Evolutionary conservation across 345 rosid species (phyloP).

Genomic region (Camelina laxa): DNA sequence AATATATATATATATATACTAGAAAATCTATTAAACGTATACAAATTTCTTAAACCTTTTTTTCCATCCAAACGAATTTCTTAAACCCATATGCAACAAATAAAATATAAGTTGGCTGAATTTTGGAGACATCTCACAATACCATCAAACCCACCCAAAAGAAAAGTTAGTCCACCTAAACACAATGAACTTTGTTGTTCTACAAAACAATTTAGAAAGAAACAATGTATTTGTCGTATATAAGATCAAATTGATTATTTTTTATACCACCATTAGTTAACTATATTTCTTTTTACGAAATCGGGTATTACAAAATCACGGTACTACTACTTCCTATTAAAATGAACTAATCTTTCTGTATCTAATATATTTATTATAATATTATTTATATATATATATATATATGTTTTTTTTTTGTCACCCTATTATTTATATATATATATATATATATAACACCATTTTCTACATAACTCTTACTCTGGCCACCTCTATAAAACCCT

Average conservation of each 20-base stretch:
- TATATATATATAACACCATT: constrained; percentile 17
- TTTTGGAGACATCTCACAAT: not conserved
- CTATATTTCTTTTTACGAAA: not conserved
- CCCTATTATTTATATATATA: too few relatives aligned
- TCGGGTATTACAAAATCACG: constrained; percentile 10
- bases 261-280: constrained; percentile 17
- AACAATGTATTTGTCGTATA: constrained; percentile 8
- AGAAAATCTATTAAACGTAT: not conserved
- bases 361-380: constrained; percentile 17
- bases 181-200: constrained; percentile 23
- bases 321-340: constrained; percentile 9
- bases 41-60: not conserved
- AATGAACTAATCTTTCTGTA: constrained; percentile 12
- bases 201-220: not conserved
- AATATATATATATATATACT: too few relatives aligned
- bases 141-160: constrained; percentile 6
- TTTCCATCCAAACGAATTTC: too few relatives aligned
- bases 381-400: constrained; percentile 7
- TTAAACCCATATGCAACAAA: constrained; percentile 1
- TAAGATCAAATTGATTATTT: not conserved
- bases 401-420: too few relatives aligned
- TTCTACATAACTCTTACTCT: constrained; percentile 25
- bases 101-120: not conserved
- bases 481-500: constrained; percentile 58
- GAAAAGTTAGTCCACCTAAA: constrained; percentile 29